A percentile compares a stretch with the other conserved stretches of the same genome.
Evolutionary conservation across 208 protist species (phyloP).

Genomic region (Trypanosoma caninum): DNA sequence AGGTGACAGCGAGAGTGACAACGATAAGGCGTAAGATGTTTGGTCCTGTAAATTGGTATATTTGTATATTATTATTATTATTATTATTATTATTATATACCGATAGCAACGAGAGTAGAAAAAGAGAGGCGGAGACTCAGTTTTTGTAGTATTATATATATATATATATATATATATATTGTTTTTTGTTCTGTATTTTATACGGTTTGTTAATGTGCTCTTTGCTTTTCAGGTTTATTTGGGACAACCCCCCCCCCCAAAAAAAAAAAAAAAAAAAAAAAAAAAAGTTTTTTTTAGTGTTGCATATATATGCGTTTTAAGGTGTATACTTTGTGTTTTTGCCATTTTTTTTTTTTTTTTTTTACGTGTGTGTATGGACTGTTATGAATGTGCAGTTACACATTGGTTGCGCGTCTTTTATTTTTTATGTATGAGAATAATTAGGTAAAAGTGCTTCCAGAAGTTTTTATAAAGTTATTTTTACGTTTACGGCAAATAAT

Average conservation of each 20-base stretch:
- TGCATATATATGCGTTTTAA: not conserved
- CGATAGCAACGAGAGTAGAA: too few relatives aligned
- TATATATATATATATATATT: too few relatives aligned
- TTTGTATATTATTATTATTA: too few relatives aligned
- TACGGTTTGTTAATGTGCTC: constrained; percentile 12
- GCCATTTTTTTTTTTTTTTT: not conserved
- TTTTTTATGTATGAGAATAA: not conserved
- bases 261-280: not conserved
- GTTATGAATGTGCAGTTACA: too few relatives aligned
- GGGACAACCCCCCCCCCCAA: not conserved
- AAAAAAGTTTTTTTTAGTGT: not conserved
- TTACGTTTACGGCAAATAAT: too few relatives aligned
- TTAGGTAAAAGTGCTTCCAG: constrained; percentile 6
- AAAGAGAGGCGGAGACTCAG: too few relatives aligned
- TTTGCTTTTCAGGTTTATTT: not conserved
- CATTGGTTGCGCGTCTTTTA: too few relatives aligned
- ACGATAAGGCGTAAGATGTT: not conserved
- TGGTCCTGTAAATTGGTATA: too few relatives aligned
- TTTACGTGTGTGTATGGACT: not conserved
- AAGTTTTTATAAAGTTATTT: constrained; percentile 61
- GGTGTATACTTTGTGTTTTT: not conserved
- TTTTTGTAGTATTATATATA: too few relatives aligned
- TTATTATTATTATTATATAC: too few relatives aligned
- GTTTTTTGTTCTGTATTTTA: not conserved
- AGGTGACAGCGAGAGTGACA: constrained; percentile 27